Base-by-base conservation (phyloP, 2,329 filamentous ascomycete genomes). In the Microdochium trichocladiopsis region DNA sequence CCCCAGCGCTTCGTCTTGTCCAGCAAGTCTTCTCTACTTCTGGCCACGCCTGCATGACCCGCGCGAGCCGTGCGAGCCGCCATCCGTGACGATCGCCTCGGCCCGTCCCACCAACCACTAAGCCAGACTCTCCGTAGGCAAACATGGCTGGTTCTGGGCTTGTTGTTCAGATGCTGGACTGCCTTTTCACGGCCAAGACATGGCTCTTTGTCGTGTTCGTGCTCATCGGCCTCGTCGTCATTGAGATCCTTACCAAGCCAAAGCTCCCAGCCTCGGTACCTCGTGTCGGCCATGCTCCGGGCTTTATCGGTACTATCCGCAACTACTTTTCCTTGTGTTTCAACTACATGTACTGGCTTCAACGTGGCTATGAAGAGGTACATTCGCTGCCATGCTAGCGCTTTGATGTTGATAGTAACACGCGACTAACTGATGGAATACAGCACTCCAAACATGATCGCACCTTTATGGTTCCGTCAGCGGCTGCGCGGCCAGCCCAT, bases 401-500 rank as follows among this genome's bases (percentile, higher is more conserved):
- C 41, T 45, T 16, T 14, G n/a, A 14, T 31, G 14, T 41, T 41
- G n/a, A 6, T 18, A 18, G 41, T 10, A 21, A 18, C 41, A 18
- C 21, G 22, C 11, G 12, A 22, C 41, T 45, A 18, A 45, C 21
- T 9, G 12, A 9, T 22, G 6, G 14, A 8, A 18, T 10, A 22
- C 10, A 73, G 64, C 73, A 73, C 56, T 68, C 68, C 49, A 75
- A 72, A 50, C 61, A 68, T 3, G 67, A 65, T 28, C 60, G 65
- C 47, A 63, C 73, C 1, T 77, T 76, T 50, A 63, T 75, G 14
- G 65, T 72, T 0, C 73, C 73, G 2, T 65, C 71, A 1, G 66
- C 71, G 3, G 65, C 41, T 10, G 12, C 41, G 5, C 12, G 41
- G 41, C 41, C 73, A 1, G 68, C 68, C 8, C 66, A 70, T 2